These are phyloP conservation scores for Dioszegia crocea DNA, from an alignment of 768 basidiomycete species.

Conservation along the genomic window DNA sequence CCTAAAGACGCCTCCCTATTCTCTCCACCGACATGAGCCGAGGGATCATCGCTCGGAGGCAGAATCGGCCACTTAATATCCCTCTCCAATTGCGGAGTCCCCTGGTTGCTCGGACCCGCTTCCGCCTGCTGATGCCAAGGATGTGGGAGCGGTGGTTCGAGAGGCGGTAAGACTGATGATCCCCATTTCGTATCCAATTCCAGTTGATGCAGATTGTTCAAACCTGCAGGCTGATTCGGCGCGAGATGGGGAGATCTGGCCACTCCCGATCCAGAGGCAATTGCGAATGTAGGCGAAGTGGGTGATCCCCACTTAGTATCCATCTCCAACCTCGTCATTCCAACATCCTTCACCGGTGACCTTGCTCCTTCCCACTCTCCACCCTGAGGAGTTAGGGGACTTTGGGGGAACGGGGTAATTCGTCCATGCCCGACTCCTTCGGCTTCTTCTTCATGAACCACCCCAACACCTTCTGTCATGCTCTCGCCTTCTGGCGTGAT, in stretches of 20 bases:
- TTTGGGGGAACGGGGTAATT: background rate
- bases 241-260: no score
- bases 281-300: background rate
- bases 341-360: background rate
- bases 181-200: conserved; percentile 7
- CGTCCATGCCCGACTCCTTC: background rate
- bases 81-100: conserved; percentile 7
- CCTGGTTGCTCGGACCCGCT: background rate
- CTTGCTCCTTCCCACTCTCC: background rate
- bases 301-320: conserved; percentile 5
- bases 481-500: background rate
- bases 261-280: background rate
- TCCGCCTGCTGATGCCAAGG: background rate
- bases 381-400: no score
- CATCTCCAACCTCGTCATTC: background rate
- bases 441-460: no score
- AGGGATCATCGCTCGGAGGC: no score
- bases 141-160: background rate
- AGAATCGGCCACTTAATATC: conserved; percentile 10
- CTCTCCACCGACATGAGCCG: background rate
- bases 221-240: no score
- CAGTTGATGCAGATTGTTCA: background rate
- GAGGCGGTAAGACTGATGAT: background rate
- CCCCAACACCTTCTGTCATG: no score
- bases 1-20: background rate